Base-by-base conservation (phyloP, 2,329 filamentous ascomycete species). In the Leptographium lundbergii region DNA sequence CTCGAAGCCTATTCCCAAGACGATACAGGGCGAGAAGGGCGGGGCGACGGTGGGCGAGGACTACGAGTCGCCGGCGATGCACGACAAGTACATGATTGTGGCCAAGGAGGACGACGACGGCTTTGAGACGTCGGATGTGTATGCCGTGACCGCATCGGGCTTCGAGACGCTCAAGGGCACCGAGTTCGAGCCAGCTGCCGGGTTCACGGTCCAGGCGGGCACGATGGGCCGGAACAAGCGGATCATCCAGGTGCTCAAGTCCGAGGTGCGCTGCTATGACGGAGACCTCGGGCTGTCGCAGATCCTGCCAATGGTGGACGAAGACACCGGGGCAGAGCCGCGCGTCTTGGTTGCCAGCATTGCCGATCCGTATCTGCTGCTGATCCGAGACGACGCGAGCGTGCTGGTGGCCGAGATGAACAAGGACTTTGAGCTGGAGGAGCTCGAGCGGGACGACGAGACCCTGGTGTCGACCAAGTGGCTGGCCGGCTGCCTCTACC, bases 251-350 rank as follows among this genome's bases (percentile, higher is more conserved):
- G 86, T 96, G 2, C 77, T 96, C 57, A 88, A 86, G 63, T 89
- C 85, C 1, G 92, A 97, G 67, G 84, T 97, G 27, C 82, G 92
- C 61, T 92, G 87, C 62, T 99, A 96, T 66, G 91, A 97, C 70
- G 86, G 86, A 71, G 89, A 95, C 70, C 81, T 99, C 61, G 89
- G 87, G 13, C 79, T 99, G 57, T 86, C 86, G 53, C 92, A 97
- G 67, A 97, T 99, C 58, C 80, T 96, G 56, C 90, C 91, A 0
- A 90, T 97, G 81, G 82, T 89, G 62, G 94, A 97, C 66, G 94
- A 96, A 66, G 89, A 94, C 63, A 91, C 86, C 0, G 91, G 88
- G 14, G 85, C 82, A 24, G 89, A 96, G 66, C 86, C 89, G 5
- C 81, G 86, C 57, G 86, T 94, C 50, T 75, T 91, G 53, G 87